Evolutionary conservation across 495 filamentous ascomycete species (phyloP), one percentile per base, ranked within the genome.

Genomic region (Xylaria bambusicola): DNA sequence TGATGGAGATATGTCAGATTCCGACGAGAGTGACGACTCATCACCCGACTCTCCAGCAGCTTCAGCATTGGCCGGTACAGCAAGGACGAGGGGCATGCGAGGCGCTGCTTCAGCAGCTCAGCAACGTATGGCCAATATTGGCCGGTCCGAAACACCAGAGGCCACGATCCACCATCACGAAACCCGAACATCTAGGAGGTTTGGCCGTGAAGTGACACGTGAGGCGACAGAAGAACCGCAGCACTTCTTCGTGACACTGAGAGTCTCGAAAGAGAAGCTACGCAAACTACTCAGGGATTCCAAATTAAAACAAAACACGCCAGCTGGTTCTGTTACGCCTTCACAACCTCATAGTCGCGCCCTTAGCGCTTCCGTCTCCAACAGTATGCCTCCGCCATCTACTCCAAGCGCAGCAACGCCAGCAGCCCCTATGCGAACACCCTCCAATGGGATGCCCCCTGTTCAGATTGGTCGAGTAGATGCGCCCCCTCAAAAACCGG

Each of bases 91-190:
- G 71, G 88, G 87, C 18, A 92, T 97, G 85, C 85, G 88, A 57
- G 91, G 87, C 29, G 92, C 90, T 18, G 93, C 90, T 55, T 88
- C 81, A 38, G 92, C 89, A 20, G 93, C 93, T 24, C 88, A 92
- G 66, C 81, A 84, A 66, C 76, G 83, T 52, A 83, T 85, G 74
- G 88, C 90, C 7, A 91, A 88, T 61, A 67, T 95, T 31, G 91
- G 87, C 26, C 86, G 94, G 38, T 97, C 93, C 13, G 89, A 91
- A 65, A 97, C 94, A 0, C 94, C 95, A 1, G 94, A 98, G 71
- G 76, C 83, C 6, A 77, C 84, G 26, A 76, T 76, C 58, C 73
- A 87, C 23, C 84, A 90, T 71, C 87, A 91, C 63, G 91, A 92
- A 67, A 86, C 87, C 1, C 75, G 88, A 62, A 88, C 82, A 26